Evolutionary conservation across 768 basidiomycete species (phyloP), one percentile per base, ranked within the genome.

Genomic region (Lentinula edodes): DNA sequence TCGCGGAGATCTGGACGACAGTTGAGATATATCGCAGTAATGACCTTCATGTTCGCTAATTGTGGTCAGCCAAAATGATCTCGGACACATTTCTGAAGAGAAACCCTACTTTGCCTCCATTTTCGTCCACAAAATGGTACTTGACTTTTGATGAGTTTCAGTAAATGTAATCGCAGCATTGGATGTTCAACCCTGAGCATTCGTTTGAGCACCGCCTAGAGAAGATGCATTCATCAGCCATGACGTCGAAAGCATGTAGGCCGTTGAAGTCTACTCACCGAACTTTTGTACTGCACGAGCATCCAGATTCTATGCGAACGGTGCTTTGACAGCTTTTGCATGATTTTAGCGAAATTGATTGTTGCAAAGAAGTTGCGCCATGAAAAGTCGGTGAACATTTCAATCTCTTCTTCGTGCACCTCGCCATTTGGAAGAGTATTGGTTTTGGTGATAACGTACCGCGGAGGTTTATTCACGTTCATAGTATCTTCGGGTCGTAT

Each of bases 81-180:
- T 13, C 52, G 42, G 6, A 32, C 53, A 38, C 35, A 6, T 10
- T 38, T n/a, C 6, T 0, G 9, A 36, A 12, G 16, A 54, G 35
- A 9, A 35, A 13, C 18, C 84, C 67, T 74, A 97, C 95, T 90
- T 78, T 97, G 95, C 55, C 96, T 82, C 97, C 97, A 99, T 75
- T 96, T 98, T 45, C 96, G 82, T 18, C 96, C 97, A 69, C 94
- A 96, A 73, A 94, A 98, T 2, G 97, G 97, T 5, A 98, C 95
- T 81, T 98, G 97, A 65, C 93, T 95, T 80, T 99, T 99, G 79
- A 98, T 95, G 62, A 98, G 78, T 75, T 99, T 99, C 65, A 99
- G 80, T 8, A 97, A 86, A 74, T 97, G 93, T 28, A 98, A 81
- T 71, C 98, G 96, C 63, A 98, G 74, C 83, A 96, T 82, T 3